phyloP scores from a whole-genome alignment of 352 stramenopile species.

The Globisporangium emineosum region DNA sequence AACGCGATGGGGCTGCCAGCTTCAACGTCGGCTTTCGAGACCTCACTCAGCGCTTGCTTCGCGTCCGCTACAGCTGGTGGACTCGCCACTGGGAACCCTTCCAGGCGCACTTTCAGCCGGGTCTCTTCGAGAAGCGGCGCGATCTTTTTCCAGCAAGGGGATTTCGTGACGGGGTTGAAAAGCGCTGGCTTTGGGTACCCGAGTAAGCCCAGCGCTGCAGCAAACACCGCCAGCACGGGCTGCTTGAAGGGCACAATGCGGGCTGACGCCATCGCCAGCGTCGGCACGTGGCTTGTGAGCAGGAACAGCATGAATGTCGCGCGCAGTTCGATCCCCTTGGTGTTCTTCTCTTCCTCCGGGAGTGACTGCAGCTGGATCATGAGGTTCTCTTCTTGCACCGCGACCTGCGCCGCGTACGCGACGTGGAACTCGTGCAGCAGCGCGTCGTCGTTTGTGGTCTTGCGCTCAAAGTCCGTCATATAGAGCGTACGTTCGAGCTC shows the following conservation, averaged over 20 bases:
- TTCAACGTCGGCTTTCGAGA: slow-evolving; percentile 54
- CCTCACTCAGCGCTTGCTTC: slow-evolving; percentile 45
- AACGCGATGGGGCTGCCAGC: slow-evolving; percentile 37
- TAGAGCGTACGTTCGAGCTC: slow-evolving; percentile 63
- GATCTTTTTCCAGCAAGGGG: slow-evolving; percentile 65
- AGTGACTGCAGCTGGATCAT: slow-evolving; percentile 40
- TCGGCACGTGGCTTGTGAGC: slow-evolving; percentile 46
- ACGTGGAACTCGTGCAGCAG: slow-evolving; percentile 64
- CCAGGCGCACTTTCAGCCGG: slow-evolving; percentile 23
- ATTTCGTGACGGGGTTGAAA: slow-evolving; percentile 53
- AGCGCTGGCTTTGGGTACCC: slow-evolving; percentile 34
- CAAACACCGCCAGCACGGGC: slow-evolving; percentile 44
- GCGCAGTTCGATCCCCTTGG: slow-evolving; percentile 60
- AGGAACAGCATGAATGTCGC: slow-evolving; percentile 50
- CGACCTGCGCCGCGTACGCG: slow-evolving; percentile 46
- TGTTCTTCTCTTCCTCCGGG: slow-evolving; percentile 35
- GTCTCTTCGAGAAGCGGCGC: slow-evolving; percentile 40
- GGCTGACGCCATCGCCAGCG: slow-evolving; percentile 34
- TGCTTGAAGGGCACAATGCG: slow-evolving; percentile 65
- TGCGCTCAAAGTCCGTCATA: slow-evolving; percentile 59
- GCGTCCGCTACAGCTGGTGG: slow-evolving; percentile 21
- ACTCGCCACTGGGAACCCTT: slow-evolving; percentile 20
- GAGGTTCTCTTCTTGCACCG: slow-evolving; percentile 66
- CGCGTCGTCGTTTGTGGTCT: slow-evolving; percentile 41
- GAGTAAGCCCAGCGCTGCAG: slow-evolving; percentile 44